phyloP scores from a whole-genome alignment of 2,329 filamentous ascomycete species.

The Westerdykella ornata region DNA sequence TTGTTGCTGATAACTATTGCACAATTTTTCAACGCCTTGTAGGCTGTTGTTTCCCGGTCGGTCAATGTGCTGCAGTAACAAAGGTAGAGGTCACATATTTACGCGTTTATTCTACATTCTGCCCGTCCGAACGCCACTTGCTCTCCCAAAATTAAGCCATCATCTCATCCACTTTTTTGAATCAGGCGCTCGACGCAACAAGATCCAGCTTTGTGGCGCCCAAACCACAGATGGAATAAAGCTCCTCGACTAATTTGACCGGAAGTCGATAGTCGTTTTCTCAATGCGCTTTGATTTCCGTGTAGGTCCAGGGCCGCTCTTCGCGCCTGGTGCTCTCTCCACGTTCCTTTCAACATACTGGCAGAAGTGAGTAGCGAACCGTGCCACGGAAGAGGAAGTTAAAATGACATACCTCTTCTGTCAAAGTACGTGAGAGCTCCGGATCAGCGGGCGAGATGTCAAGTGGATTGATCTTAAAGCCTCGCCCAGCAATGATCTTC shows the following conservation, averaged over 20 bases:
- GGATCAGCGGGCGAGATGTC: slow-evolving; percentile 1
- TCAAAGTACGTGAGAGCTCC: neutral
- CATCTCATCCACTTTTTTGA: too few species aligned
- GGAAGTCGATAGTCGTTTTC: neutral
- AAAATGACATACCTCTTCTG: neutral
- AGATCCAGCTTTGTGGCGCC: too few species aligned
- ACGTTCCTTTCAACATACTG: neutral
- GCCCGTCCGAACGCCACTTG: too few species aligned
- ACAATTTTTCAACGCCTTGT: too few species aligned
- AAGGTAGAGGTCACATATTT: too few species aligned
- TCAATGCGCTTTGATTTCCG: neutral
- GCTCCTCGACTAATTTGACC: neutral
- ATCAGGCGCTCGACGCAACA: too few species aligned
- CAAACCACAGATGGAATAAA: too few species aligned
- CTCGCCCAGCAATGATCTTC: neutral
- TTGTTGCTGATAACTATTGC: too few species aligned
- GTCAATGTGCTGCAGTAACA: too few species aligned
- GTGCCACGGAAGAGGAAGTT: neutral
- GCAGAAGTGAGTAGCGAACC: neutral
- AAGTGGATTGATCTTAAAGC: neutral
- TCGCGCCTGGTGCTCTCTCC: neutral
- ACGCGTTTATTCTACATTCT: too few species aligned
- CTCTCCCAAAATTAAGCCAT: too few species aligned
- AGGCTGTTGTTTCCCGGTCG: too few species aligned
- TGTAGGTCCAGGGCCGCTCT: neutral